phyloP scores from a whole-genome alignment of 1,139 yeast genomes.

The Scheffersomyces segobiensis region DNA sequence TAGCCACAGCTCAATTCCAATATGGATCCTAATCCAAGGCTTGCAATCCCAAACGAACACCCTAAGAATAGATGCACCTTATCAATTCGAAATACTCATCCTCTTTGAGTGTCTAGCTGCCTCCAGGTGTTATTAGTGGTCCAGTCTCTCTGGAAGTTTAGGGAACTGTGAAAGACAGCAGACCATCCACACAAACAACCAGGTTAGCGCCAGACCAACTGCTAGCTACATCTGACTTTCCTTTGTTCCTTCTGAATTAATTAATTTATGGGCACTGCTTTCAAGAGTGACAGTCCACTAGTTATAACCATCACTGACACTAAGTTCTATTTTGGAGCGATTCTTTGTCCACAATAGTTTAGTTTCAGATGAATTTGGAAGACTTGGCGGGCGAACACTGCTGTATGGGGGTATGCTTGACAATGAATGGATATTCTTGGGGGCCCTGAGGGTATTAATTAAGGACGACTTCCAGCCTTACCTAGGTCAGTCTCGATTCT shows the following conservation, averaged over 20 bases:
- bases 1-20: neutral
- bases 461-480: neutral
- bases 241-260: neutral
- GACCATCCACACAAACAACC: neutral
- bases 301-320: neutral
- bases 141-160: neutral
- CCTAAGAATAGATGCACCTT: neutral
- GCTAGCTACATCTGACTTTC: neutral
- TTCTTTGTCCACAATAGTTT: neutral
- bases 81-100: neutral
- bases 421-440: neutral
- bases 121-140: neutral
- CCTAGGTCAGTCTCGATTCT: neutral
- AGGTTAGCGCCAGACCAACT: neutral
- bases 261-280: neutral
- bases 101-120: neutral
- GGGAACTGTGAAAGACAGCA: neutral
- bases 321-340: neutral
- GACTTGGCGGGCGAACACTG: neutral
- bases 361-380: neutral
- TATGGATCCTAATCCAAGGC: neutral
- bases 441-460: neutral
- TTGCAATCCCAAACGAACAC: neutral
- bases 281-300: neutral
- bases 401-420: neutral